These are phyloP conservation scores for Pseudogymnoascus destructans DNA, from an alignment of 2,329 filamentous ascomycete genomes.

Conservation along the genomic window DNA sequence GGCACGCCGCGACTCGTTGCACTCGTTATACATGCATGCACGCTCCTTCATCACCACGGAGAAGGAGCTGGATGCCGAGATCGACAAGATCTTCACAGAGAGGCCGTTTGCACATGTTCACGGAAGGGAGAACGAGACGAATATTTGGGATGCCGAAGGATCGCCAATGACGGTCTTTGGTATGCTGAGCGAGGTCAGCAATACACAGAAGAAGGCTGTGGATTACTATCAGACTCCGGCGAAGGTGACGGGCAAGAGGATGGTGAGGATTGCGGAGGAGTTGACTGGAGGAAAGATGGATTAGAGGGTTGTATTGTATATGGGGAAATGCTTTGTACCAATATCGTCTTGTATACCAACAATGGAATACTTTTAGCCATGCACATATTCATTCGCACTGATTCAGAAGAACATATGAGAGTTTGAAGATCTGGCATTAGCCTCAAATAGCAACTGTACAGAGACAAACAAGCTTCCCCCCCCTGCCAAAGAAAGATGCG, in stretches of 20 bases:
- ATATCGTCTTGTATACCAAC: constrained; percentile 5
- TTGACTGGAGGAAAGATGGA: constrained; percentile 53
- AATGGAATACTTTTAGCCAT: constrained; percentile 7
- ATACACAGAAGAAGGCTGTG: constrained; percentile 25
- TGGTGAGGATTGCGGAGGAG: constrained; percentile 51
- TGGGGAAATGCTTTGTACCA: background rate
- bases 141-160: constrained; percentile 23
- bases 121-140: constrained; percentile 12
- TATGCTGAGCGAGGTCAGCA: constrained; percentile 30
- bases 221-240: constrained; percentile 22
- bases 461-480: background rate
- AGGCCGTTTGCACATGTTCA: constrained; percentile 12
- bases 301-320: constrained; percentile 12
- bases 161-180: constrained; percentile 35
- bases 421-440: background rate
- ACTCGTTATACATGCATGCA: constrained; percentile 83
- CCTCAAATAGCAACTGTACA: background rate
- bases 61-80: constrained; percentile 56
- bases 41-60: constrained; percentile 77
- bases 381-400: background rate
- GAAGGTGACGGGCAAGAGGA: constrained; percentile 38
- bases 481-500: background rate
- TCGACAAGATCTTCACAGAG: constrained; percentile 65
- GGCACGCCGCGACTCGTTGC: constrained; percentile 55
- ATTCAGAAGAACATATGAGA: background rate